Conservation (phyloP, 179 eudicot genomes). For the Gypsophila paniculata region DNA sequence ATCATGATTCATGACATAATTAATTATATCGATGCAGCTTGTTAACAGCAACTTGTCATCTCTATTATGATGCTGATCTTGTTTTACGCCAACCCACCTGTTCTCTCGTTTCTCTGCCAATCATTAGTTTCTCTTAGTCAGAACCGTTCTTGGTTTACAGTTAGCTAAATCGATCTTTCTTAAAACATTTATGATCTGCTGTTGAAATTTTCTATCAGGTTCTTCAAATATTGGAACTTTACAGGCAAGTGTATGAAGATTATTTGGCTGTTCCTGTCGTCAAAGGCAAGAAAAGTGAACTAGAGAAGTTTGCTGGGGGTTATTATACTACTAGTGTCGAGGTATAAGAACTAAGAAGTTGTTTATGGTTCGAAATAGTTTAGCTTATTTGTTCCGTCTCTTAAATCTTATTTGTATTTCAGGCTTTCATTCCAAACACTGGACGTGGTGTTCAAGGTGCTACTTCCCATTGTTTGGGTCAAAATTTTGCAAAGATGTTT, state of each 20-base stretch:
- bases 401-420: neutral
- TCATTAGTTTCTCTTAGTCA: neutral
- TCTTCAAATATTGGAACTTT: conserved; percentile 78
- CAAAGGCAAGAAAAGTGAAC: conserved; percentile 90
- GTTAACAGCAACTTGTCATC: neutral
- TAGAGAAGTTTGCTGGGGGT: conserved; percentile 98
- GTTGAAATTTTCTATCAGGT: conserved; percentile 44
- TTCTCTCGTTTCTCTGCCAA: neutral
- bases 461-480: conserved; percentile 96
- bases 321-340: conserved; percentile 95
- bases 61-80: neutral
- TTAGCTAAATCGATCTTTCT: neutral
- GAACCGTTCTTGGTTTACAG: neutral
- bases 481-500: conserved; percentile 97
- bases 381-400: neutral
- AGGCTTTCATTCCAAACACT: conserved; percentile 92
- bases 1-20: neutral
- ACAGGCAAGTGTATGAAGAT: conserved; percentile 87
- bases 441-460: conserved; percentile 99
- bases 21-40: neutral
- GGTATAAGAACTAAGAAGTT: conserved; percentile 37
- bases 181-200: neutral
- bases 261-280: conserved; percentile 90
- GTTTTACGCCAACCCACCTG: neutral
- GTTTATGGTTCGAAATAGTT: neutral